Evolutionary conservation across 2,329 filamentous ascomycete genomes (phyloP), one percentile per base, ranked within the genome.

Genomic region (Colletotrichum horii): DNA sequence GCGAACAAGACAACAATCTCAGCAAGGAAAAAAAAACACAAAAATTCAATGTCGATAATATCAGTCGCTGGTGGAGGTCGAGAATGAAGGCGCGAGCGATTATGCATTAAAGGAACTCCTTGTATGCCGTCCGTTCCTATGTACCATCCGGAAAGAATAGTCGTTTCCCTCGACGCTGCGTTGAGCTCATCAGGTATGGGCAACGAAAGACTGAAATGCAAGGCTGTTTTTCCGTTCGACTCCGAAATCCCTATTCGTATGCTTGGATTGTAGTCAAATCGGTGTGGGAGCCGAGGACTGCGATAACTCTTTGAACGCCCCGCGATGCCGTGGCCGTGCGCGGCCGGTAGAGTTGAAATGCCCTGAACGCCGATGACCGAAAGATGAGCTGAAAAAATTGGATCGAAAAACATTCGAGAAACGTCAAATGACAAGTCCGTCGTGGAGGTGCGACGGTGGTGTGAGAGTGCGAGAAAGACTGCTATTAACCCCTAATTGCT

Each of bases 401-500:
- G 32, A 28, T 66, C 34, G 61, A 72, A 78, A 34, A 69, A 78
- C 75, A 77, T 48, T 68, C 55, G 69, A 75, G 75, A 77, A 77
- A 26, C 26, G 75, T 71, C 71, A 73, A 75, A 61, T 73, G 75
- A 71, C 69, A 26, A 34, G 19, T 26, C 74, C 52, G 36, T 36
- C n/a, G 32, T 19, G 24, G 1, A 52, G 11, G 14, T 34, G 52
- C 52, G 58, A 43, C 34, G 34, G 32, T 52, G 34, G 9, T 16
- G 26, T 38, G 34, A 48, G 6, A 26, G 14, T n/a, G 34, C 60
- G 32, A 38, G 38, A 43, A 58, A 24, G 9, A 8, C 48, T 60
- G 64, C 58, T 28, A 24, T 74, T 83, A 87, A 69, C 85, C 84
- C 71, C 83, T 82, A 72, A 87, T 91, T 56, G 89, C 89, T 80